Conservation (phyloP, 129 eudicot genomes). For the Flaveria brownii region DNA sequence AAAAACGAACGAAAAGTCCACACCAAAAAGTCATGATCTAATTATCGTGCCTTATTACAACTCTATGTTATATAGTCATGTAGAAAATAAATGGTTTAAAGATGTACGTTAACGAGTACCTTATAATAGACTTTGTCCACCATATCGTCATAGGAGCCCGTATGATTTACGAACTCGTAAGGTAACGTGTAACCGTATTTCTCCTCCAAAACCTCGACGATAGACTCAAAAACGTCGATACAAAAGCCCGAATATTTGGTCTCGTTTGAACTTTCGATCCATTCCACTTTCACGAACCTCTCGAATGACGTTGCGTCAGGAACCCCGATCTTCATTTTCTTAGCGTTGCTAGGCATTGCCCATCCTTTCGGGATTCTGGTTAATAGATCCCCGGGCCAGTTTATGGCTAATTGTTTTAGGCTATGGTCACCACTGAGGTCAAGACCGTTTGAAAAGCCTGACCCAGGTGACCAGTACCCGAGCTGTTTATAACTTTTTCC, state of each 20-base stretch:
- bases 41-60: background rate
- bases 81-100: background rate
- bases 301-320: slow-evolving; percentile 40
- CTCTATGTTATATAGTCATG: background rate
- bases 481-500: slow-evolving; percentile 61
- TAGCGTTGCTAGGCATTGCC: slow-evolving; percentile 39
- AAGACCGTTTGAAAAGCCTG: slow-evolving; percentile 29
- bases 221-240: slow-evolving; percentile 30
- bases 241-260: slow-evolving; percentile 33
- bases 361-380: slow-evolving; percentile 40
- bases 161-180: slow-evolving; percentile 36
- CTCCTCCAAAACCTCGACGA: slow-evolving; percentile 22
- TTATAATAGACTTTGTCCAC: slow-evolving; percentile 34
- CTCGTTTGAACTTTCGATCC: slow-evolving; percentile 22
- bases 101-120: slow-evolving; percentile 25
- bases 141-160: slow-evolving; percentile 33
- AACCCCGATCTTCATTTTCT: slow-evolving; percentile 43
- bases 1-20: background rate
- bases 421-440: background rate
- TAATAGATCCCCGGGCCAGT: slow-evolving; percentile 53
- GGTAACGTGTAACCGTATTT: slow-evolving; percentile 27
- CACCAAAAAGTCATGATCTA: background rate
- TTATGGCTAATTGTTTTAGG: slow-evolving; percentile 19
- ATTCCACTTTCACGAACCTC: slow-evolving; percentile 37
- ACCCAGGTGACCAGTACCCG: slow-evolving; percentile 45